Conservation (phyloP, 208 protist species). For the Trypanosoma boissoni region DNA sequence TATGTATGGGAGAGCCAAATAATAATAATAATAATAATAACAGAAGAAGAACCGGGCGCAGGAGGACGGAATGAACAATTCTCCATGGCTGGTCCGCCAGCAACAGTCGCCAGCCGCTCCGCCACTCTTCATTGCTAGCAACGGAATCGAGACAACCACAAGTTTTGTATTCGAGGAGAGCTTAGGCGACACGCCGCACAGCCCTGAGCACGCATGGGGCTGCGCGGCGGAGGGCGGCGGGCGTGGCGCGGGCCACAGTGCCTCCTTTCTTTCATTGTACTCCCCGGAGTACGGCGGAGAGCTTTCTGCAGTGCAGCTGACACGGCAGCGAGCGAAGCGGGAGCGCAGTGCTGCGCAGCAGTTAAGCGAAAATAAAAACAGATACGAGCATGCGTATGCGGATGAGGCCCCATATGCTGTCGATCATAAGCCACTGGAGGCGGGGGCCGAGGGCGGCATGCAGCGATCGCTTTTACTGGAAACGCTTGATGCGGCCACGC, state of each 20-base stretch:
- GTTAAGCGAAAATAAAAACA: too few species aligned
- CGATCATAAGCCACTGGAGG: too few species aligned
- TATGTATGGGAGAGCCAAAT: too few species aligned
- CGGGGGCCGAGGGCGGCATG: too few species aligned
- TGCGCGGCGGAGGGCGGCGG: neutral
- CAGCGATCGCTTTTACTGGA: too few species aligned
- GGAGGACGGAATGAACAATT: neutral
- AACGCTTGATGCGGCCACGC: too few species aligned
- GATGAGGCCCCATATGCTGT: too few species aligned
- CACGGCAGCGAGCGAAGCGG: neutral
- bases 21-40: too few species aligned
- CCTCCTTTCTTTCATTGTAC: constrained; percentile 6
- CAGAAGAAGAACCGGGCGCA: too few species aligned
- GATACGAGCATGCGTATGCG: too few species aligned
- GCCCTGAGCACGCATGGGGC: neutral
- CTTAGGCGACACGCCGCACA: neutral
- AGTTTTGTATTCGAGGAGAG: constrained; percentile 2
- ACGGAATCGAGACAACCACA: constrained; percentile 6
- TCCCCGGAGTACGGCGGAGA: constrained; percentile 6
- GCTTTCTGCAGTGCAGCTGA: neutral
- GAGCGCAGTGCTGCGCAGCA: neutral
- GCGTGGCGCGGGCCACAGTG: neutral
- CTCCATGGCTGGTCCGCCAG: neutral
- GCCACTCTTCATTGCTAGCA: neutral
- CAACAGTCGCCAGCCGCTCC: neutral